Evolutionary conservation across 73 alveolate species (phyloP).

Genomic region (Symbiodinium natans): DNA sequence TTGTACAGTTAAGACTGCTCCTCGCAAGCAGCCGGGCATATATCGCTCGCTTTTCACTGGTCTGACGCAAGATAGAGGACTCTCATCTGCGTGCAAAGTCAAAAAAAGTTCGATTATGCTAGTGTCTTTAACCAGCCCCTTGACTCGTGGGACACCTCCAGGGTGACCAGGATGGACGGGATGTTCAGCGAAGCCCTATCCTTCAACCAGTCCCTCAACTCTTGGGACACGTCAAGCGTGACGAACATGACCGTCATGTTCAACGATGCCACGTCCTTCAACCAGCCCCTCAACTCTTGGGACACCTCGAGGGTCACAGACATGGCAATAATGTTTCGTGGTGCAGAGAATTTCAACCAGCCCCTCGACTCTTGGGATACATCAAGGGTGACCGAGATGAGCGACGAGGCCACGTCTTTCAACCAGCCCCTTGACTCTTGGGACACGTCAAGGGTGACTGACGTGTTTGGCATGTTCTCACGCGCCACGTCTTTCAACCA

Average conservation of each 20-base stretch:
- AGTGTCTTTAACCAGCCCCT: no score
- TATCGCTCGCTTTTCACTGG: not conserved
- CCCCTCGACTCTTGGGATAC: not conserved
- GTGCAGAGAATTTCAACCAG: not conserved
- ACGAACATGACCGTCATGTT: no score
- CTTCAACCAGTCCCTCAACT: not conserved
- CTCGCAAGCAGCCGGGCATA: not conserved
- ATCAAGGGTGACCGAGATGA: not conserved
- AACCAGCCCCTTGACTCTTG: not conserved
- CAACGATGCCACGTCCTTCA: no score
- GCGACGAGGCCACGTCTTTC: not conserved
- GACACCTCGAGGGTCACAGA: no score
- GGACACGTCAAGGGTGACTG: not conserved
- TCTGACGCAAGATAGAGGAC: not conserved
- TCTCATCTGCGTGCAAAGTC: not conserved
- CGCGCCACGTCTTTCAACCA: not conserved
- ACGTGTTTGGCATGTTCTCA: not conserved
- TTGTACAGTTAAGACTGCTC: not conserved
- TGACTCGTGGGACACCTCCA: not conserved
- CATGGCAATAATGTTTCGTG: no score
- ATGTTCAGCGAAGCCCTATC: not conserved
- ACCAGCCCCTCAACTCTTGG: no score
- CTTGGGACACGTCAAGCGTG: not conserved
- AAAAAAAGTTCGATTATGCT: not conserved
- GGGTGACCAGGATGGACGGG: not conserved